A percentile compares a stretch with the other conserved stretches of the same genome.
Evolutionary conservation across 2,329 filamentous ascomycete species (phyloP).

Genomic region (Juglanconis sp.): DNA sequence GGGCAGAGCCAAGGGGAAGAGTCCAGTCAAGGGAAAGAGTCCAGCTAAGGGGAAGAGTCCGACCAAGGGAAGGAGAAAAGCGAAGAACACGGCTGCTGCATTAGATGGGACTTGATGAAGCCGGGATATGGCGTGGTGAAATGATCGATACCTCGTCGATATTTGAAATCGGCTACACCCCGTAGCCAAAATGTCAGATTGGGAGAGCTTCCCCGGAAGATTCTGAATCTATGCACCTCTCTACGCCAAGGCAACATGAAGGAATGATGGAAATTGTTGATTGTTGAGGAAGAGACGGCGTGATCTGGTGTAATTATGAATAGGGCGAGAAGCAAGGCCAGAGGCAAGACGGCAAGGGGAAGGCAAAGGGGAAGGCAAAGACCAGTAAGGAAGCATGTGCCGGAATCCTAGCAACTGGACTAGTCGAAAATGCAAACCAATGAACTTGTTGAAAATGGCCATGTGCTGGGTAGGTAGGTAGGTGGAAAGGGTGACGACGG

Average conservation of each 20-base stretch:
- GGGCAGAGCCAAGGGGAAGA: background rate
- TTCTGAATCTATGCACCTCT: too few relatives aligned
- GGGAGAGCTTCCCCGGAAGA: too few relatives aligned
- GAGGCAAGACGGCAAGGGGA: background rate
- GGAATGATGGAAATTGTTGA: too few relatives aligned
- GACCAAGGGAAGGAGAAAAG: constrained; percentile 23
- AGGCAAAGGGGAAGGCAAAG: background rate
- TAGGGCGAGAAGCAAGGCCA: background rate
- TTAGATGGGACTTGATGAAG: background rate
- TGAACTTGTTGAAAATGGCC: background rate
- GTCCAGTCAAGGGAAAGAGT: background rate
- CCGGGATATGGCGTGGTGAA: too few relatives aligned
- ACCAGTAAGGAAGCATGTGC: too few relatives aligned
- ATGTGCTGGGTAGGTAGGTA: too few relatives aligned
- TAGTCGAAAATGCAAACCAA: background rate
- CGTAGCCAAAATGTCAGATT: too few relatives aligned
- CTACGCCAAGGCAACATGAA: too few relatives aligned
- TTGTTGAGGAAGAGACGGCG: too few relatives aligned
- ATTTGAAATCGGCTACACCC: too few relatives aligned
- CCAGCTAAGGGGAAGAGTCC: background rate
- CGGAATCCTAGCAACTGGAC: background rate
- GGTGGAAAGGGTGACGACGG: too few relatives aligned
- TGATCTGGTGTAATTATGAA: background rate
- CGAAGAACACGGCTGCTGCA: background rate
- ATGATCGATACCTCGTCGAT: too few relatives aligned